phyloP scores from a whole-genome alignment of 2,329 filamentous ascomycete species.

The Cyphellophora europaea region DNA sequence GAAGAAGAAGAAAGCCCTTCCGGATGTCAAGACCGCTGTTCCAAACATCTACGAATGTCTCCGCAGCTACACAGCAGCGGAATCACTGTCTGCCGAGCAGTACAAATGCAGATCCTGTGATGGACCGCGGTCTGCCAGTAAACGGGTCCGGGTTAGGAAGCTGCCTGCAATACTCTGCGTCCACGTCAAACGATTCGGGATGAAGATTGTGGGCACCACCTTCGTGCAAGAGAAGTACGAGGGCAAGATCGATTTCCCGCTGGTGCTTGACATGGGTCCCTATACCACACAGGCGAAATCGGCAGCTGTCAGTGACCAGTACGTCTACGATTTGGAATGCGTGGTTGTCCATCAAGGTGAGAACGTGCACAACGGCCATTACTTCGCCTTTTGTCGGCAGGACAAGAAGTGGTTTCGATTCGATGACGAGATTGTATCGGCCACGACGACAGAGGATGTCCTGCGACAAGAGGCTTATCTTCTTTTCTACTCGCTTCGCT shows the following conservation, averaged over 20 bases:
- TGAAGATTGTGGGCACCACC: conserved; percentile 11
- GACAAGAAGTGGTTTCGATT: conserved; percentile 76
- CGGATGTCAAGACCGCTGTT: conserved; percentile 24
- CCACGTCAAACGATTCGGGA: conserved; percentile 59
- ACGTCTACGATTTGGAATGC: conserved; percentile 76
- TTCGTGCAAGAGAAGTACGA: conserved; percentile 63
- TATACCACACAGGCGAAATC: conserved; percentile 63
- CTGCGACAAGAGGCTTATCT: conserved; percentile 80
- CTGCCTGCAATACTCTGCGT: conserved; percentile 84
- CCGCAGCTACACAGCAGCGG: conserved; percentile 76
- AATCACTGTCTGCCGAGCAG: conserved; percentile 58
- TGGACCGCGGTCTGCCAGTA: conserved; percentile 61
- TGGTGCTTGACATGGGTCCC: conserved; percentile 80
- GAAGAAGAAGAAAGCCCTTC: conserved; percentile 18
- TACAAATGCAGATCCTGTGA: conserved; percentile 80
- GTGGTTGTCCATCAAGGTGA: conserved; percentile 83
- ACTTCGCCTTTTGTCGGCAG: conserved; percentile 70
- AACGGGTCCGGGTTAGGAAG: conserved; percentile 74
- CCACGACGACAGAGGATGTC: conserved; percentile 76
- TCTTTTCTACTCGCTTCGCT: conserved; percentile 64
- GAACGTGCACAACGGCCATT: conserved; percentile 73
- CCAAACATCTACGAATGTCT: conserved; percentile 64
- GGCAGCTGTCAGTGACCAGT: conserved; percentile 39
- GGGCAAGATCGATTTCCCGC: conserved; percentile 73
- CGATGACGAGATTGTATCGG: conserved; percentile 85